Evolutionary conservation across 2,329 filamentous ascomycete genomes (phyloP).

Genomic region (Xylariales sp.): DNA sequence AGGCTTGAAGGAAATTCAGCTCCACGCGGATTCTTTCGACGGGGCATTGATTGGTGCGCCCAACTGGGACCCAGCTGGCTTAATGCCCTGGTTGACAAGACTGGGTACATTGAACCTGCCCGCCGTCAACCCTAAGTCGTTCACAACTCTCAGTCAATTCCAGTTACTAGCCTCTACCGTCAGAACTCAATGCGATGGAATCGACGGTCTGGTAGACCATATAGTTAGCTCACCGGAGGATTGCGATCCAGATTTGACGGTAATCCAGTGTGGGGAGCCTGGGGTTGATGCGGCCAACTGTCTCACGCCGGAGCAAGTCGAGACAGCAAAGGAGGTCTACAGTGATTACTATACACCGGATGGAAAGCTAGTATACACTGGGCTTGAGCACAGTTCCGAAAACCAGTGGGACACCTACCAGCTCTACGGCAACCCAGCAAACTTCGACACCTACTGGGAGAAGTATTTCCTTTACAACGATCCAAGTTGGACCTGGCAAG

Average conservation of each 20-base stretch:
- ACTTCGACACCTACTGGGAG: slow-evolving; percentile 24
- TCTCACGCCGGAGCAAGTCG: slow-evolving; percentile 34
- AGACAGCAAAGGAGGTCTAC: slow-evolving; percentile 23
- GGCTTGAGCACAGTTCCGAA: slow-evolving; percentile 41
- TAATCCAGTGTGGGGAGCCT: slow-evolving; percentile 13
- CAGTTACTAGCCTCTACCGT: slow-evolving; percentile 36
- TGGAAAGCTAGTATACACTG: slow-evolving; percentile 25
- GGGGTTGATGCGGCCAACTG: slow-evolving; percentile 21
- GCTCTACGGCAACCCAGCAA: slow-evolving; percentile 16
- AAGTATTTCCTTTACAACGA: slow-evolving; percentile 12
- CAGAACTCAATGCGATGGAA: slow-evolving; percentile 34
- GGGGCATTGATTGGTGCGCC: slow-evolving; percentile 42
- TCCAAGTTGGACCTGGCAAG: slow-evolving; percentile 22
- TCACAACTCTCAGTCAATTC: slow-evolving; percentile 34
- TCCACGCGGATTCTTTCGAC: slow-evolving; percentile 47
- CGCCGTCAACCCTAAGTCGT: slow-evolving; percentile 31
- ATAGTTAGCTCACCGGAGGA: slow-evolving; percentile 34
- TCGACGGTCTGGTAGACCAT: slow-evolving; percentile 37
- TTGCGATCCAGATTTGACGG: slow-evolving; percentile 24
- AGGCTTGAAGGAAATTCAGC: slow-evolving; percentile 42
- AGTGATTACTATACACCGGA: slow-evolving; percentile 19
- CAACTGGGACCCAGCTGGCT: slow-evolving; percentile 42
- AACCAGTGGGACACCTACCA: slow-evolving; percentile 21
- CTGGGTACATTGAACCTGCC: slow-evolving; percentile 40
- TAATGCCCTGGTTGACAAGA: slow-evolving; percentile 34